These are phyloP conservation scores for Starmera quercuum DNA, from an alignment of 805 yeast species.

Conservation along the genomic window DNA sequence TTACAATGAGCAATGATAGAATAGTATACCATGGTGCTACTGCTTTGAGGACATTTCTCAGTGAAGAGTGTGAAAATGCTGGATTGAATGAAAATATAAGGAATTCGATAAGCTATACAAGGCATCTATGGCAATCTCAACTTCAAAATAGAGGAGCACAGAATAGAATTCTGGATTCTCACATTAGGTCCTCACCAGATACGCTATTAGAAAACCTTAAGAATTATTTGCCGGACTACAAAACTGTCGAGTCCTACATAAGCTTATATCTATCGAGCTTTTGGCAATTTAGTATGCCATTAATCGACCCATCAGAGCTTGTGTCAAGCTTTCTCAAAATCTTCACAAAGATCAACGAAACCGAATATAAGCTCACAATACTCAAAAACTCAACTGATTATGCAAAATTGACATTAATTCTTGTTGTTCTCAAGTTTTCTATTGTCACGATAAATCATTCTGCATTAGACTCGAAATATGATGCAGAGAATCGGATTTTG, in stretches of 20 bases:
- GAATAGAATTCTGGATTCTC: conserved; percentile 5
- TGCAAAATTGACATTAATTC: conserved; percentile 13
- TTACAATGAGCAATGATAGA: conserved; percentile 5
- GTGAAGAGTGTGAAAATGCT: conserved; percentile 1
- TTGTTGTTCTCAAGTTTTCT: conserved; percentile 7
- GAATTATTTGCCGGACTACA: conserved; percentile 13
- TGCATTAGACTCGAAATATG: conserved; percentile 3
- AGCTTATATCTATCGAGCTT: conserved; percentile 10
- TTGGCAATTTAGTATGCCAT: conserved; percentile 9
- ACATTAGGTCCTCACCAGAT: conserved; percentile 5
- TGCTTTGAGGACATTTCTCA: conserved; percentile 13
- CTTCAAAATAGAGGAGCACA: conserved; percentile 5
- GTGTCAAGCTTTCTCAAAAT: conserved; percentile 10
- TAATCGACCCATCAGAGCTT: conserved; percentile 9
- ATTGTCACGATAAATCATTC: conserved; percentile 4
- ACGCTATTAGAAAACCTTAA: conserved; percentile 7
- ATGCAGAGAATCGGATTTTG: conserved; percentile 8
- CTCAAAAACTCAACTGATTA: conserved; percentile 10
- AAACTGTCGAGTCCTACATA: conserved; percentile 8
- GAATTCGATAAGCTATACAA: conserved; percentile 7
- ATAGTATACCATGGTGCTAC: conserved; percentile 13
- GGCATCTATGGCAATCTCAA: conserved; percentile 15
- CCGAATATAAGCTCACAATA: conserved; percentile 5
- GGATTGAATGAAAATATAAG: conserved; percentile 5
- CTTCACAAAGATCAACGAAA: conserved; percentile 5